Evolutionary conservation across 164 flowering plant species (phyloP).

Genomic region (Macadamia tetraphylla): DNA sequence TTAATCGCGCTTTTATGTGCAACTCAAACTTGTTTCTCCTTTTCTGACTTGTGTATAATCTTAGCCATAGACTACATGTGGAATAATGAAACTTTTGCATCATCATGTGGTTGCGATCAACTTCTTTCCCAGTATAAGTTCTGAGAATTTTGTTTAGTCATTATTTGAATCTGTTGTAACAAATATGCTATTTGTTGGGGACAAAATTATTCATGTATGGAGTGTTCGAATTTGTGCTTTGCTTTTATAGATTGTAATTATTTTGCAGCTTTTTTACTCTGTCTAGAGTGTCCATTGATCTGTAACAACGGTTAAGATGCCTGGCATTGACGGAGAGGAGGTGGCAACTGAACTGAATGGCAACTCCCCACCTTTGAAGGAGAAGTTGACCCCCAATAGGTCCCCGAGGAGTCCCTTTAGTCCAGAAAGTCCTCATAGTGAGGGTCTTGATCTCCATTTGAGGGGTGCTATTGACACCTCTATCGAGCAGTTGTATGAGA

Average conservation of each 20-base stretch:
- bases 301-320: slow-evolving; percentile 37
- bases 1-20: background rate
- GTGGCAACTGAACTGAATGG: slow-evolving; percentile 36
- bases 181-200: background rate
- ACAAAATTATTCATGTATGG: background rate
- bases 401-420: slow-evolving; percentile 30
- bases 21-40: too few species aligned
- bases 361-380: slow-evolving; percentile 31
- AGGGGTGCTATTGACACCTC: slow-evolving; percentile 55
- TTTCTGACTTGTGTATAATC: too few species aligned
- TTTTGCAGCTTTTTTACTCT: slow-evolving; percentile 25
- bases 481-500: slow-evolving; percentile 71
- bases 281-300: slow-evolving; percentile 7
- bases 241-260: background rate
- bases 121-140: background rate
- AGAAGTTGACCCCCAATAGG: slow-evolving; percentile 25
- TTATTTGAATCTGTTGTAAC: slow-evolving; percentile 3
- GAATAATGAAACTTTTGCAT: too few species aligned
- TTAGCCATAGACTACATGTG: too few species aligned
- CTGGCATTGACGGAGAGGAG: slow-evolving; percentile 54
- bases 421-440: slow-evolving; percentile 29
- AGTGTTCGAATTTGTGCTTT: slow-evolving; percentile 1
- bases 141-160: background rate
- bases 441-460: slow-evolving; percentile 18
- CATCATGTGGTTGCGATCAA: too few species aligned